Conservation (phyloP, 2,329 filamentous ascomycete genomes). For the Penicillium brasilianum region DNA sequence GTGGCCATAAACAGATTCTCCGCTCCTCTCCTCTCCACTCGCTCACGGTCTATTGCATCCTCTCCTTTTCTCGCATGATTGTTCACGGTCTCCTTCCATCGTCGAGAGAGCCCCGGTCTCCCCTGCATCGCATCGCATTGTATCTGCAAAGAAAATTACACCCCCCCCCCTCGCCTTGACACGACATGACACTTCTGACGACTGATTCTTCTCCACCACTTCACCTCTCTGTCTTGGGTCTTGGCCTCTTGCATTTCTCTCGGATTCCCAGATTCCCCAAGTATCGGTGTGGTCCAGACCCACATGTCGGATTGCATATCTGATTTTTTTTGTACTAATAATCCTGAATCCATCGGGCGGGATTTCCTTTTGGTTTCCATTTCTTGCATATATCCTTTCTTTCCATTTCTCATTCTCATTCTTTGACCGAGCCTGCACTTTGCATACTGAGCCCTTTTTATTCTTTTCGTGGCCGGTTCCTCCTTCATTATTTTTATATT, state of each 20-base stretch:
- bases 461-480: not conserved
- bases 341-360: conserved; percentile 14
- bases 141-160: conserved; percentile 17
- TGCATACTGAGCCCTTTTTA: conserved; percentile 25
- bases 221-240: not conserved
- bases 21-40: not conserved
- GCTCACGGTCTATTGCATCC: conserved; percentile 7
- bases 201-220: conserved; percentile 14
- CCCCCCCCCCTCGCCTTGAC: conserved; percentile 13
- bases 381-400: conserved; percentile 28
- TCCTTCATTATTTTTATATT: not conserved
- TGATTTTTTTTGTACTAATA: conserved; percentile 24
- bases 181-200: conserved; percentile 25
- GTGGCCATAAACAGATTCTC: conserved; percentile 70
- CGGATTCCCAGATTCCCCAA: conserved; percentile 2
- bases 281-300: conserved; percentile 8
- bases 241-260: not conserved
- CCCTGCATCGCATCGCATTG: conserved; percentile 21
- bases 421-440: conserved; percentile 22
- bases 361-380: conserved; percentile 9
- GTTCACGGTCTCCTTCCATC: conserved; percentile 12
- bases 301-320: conserved; percentile 15
- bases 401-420: conserved; percentile 6
- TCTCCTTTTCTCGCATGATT: conserved; percentile 14
- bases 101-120: conserved; percentile 6